Base-by-base conservation (phyloP, 1,284 basidiomycete species). In the Moniliella sp. region DNA sequence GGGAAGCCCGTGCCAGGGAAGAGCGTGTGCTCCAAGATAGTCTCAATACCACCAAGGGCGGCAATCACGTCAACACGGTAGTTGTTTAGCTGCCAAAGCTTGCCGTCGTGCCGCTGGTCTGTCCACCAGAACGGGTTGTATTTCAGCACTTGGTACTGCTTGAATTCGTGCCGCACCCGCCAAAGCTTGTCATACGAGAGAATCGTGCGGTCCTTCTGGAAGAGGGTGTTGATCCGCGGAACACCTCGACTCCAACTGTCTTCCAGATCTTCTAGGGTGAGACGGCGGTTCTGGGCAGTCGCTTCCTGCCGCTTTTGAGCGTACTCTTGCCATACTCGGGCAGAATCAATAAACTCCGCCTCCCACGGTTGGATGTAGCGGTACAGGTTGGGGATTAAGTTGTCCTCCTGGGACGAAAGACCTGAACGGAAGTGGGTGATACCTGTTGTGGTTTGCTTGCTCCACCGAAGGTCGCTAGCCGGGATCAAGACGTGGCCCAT, bases 221-320 rank as follows among this genome's bases (percentile, higher is more conserved):
- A 93, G n/a, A 93, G 66, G 0, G 84, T 91, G 62, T 88, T 88
- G 67, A 91, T 93, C 51, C 83, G 75, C 35, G 91, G 88, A 57
- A 97, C 88, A 66, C 88, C 88, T 46, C 88, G 79, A 64, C 94
- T 83, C 82, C 83, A 93, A 53, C 78, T 83, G 57, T 93, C 84
- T 61, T 93, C 84, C 14, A 93, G 68, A 67, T 93, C 86, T 59
- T 94, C 86, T n/a, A 93, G 68, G 1, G 86, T 94, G 29, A 94
- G 79, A 54, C 91, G 75, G 37, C 88, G 76, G 63, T 97, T 94
- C 61, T 93, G 82, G 2, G 88, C 84, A 43, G 84, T 88, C 13
- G 88, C 91, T 61, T 99, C 91, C 64, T 94, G 94, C 45, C 91
- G 70, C 70, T 97, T 99, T 80, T 93, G 81, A 0, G 91, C 91